Evolutionary conservation across 495 filamentous ascomycete species (phyloP).

Genomic region (Tuber umbilicatum): DNA sequence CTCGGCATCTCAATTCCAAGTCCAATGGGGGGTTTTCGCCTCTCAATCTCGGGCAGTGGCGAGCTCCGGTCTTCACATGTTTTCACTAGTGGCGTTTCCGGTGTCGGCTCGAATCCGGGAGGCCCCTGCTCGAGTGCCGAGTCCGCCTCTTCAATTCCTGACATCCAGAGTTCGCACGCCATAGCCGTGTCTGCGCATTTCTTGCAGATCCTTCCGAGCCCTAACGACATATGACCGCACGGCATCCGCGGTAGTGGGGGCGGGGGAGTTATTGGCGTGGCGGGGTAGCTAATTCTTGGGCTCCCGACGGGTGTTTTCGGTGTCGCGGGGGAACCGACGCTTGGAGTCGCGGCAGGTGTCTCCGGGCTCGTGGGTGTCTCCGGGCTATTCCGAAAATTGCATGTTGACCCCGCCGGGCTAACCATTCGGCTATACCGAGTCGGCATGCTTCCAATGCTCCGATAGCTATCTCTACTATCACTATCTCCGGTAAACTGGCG

Average conservation of each 20-base stretch:
- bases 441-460: background rate
- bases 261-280: background rate
- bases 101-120: background rate
- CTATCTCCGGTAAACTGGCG: background rate
- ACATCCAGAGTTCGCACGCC: background rate
- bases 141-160: background rate
- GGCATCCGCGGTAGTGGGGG: background rate
- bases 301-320: background rate
- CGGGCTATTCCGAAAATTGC: background rate
- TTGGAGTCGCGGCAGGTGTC: background rate
- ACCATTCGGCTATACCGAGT: background rate
- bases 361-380: no score
- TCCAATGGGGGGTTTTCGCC: background rate
- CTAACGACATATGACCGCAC: background rate
- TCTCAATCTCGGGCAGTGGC: background rate
- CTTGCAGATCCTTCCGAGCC: background rate
- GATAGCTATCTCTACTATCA: background rate
- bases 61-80: background rate
- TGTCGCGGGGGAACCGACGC: background rate
- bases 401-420: background rate
- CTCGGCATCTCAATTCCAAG: background rate
- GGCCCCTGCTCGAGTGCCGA: background rate
- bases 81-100: background rate
- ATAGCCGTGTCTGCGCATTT: background rate
- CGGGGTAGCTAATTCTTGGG: background rate